These are phyloP conservation scores for Cytospora mali DNA, from an alignment of 2,329 filamentous ascomycete genomes.

Conservation along the genomic window DNA sequence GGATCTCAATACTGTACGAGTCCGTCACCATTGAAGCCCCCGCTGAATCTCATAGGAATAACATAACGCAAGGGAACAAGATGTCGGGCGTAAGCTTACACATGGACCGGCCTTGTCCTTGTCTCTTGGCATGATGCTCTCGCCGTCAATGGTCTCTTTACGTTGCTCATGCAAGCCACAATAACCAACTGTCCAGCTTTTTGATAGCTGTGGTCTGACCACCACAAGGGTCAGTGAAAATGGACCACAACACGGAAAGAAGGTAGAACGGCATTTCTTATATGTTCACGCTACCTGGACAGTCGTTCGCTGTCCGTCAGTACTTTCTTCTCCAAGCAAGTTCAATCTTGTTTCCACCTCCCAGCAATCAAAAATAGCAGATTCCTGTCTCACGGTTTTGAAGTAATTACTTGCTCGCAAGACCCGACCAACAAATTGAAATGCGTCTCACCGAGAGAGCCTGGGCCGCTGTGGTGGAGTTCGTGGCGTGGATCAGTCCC, in stretches of 20 bases:
- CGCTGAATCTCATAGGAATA: conserved; percentile 1
- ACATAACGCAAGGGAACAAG: not conserved
- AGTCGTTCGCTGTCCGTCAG: not conserved
- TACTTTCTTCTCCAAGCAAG: not conserved
- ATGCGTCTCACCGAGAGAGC: conserved; percentile 17
- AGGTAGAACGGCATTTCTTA: not conserved
- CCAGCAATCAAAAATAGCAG: not conserved
- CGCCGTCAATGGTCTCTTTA: not conserved
- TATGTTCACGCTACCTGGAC: not conserved
- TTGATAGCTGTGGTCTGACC: conserved; percentile 1
- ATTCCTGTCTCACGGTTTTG: not conserved
- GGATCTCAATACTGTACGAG: not conserved
- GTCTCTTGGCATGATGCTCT: not conserved
- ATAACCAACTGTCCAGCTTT: not conserved
- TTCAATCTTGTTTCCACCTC: not conserved
- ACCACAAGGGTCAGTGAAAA: not conserved
- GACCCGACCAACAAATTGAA: too few species aligned
- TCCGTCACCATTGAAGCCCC: not conserved
- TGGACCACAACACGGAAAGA: not conserved
- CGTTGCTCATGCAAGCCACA: not conserved
- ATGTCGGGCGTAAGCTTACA: conserved; percentile 13
- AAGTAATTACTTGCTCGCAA: too few species aligned
- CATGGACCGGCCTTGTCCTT: not conserved
- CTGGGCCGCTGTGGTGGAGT: conserved; percentile 11
- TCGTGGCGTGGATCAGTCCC: conserved; percentile 11